Base-by-base conservation (phyloP, 148 eudicot genomes). In the Rhododendron ovatum region DNA sequence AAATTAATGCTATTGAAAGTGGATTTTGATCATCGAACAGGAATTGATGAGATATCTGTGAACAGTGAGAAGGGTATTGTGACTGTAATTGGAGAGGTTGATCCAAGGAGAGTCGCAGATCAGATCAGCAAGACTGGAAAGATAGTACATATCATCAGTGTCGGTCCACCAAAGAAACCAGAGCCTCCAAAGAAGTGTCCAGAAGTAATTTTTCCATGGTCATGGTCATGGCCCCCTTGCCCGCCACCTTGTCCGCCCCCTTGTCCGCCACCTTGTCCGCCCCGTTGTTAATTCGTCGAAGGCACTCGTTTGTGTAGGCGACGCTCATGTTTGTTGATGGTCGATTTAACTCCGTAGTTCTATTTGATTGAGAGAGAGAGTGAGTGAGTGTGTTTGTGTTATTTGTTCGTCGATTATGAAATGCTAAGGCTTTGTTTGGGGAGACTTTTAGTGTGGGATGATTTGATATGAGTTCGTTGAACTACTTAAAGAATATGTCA, bases 31-130 rank as follows among this genome's bases (percentile, higher is more conserved):
- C 7, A 22, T 37, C 39, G 39, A 84, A 75, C 81, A 84, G 86
- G 86, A 39, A 63, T 89, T 59, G 91, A 87, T 78, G 37, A 75
- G 22, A 84, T 90, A 43, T 84, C 87, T 0, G 83, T 84, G 41
- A 86, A 86, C 48, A 30, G 20, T 20, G 84, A 86, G 69, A 90
- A 90, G 73, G 87, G 85, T 53, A 86, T 15, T 26, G 17, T 90
- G 53, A 88, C 86, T 30, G 82, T 90, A 1, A 37, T 88, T 3
- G 91, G 91, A 18, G 86, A 81, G 1, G 91, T 84, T 63, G 91
- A 90, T 81, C 91, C 91, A 13, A 88, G 86, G 8, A 24, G 20
- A 9, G 47, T 90, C 5, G 5, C 83, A 20, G 47, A 22, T 0
- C 35, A 35, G 35, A 50, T 90, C 4, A 88, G 87, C 35, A 88